These are phyloP conservation scores for Phytophthora chlamydospora DNA, from an alignment of 352 stramenopile species.

Conservation along the genomic window DNA sequence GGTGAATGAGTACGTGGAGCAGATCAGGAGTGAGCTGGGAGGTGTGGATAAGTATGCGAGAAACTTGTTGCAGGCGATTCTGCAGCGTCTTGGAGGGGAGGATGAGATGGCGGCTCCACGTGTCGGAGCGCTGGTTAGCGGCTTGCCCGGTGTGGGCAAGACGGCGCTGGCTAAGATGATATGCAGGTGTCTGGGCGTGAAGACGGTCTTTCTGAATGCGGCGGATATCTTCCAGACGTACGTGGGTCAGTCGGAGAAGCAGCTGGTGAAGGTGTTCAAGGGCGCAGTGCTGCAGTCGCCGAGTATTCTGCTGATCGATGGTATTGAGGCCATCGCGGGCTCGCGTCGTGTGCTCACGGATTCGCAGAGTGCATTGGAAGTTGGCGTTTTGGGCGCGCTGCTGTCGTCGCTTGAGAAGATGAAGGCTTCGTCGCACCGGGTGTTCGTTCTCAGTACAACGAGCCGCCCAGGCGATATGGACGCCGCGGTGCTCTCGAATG, in stretches of 20 bases:
- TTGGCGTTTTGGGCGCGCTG: slow-evolving; percentile 84
- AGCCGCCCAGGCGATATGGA: slow-evolving; percentile 88
- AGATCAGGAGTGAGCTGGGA: slow-evolving; percentile 46
- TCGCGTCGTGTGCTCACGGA: slow-evolving; percentile 62
- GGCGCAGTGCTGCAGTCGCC: slow-evolving; percentile 47
- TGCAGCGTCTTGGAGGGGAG: slow-evolving; percentile 32
- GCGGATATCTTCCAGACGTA: slow-evolving; percentile 95
- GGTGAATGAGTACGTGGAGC: slow-evolving; percentile 31
- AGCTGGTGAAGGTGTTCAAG: slow-evolving; percentile 73
- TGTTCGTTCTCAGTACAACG: slow-evolving; percentile 83
- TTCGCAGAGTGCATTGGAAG: slow-evolving; percentile 68
- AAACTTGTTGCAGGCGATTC: slow-evolving; percentile 46
- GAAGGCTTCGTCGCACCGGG: slow-evolving; percentile 37
- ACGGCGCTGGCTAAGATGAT: slow-evolving; percentile 58
- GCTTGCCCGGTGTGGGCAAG: slow-evolving; percentile 78
- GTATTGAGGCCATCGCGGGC: slow-evolving; percentile 89
- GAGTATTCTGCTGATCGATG: slow-evolving; percentile 88
- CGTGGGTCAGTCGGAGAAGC: slow-evolving; percentile 90
- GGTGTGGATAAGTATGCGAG: slow-evolving; percentile 46
- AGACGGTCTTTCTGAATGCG: slow-evolving; percentile 66
- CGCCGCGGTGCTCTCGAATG: slow-evolving; percentile 93
- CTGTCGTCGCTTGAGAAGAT: slow-evolving; percentile 86
- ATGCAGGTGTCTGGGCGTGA: slow-evolving; percentile 45
- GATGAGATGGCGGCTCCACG: slow-evolving; percentile 24
- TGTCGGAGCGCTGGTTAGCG: slow-evolving; percentile 71